Base-by-base conservation (phyloP, 768 basidiomycete genomes). In the Antrodiella citrinella region DNA sequence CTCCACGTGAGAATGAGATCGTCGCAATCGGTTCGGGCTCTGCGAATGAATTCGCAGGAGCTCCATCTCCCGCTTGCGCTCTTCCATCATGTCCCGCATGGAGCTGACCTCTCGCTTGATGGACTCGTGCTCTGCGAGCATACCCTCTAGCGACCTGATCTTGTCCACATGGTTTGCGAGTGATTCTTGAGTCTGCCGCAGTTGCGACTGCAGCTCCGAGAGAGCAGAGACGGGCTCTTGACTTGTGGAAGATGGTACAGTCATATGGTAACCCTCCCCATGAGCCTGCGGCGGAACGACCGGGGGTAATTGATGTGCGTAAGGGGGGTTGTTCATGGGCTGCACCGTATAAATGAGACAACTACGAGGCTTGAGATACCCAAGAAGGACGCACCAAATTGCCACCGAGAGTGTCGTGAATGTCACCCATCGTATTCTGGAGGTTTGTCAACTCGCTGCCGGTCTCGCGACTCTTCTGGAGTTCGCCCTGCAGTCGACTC, bases 381-480 rank as follows among this genome's bases (percentile, higher is more conserved):
- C n/a, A n/a, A n/a, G n/a, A n/a, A n/a, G 50, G 26, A 75, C 84
- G 54, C 51, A 93, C 91, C 61, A 87, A 58, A 26, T 80, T 76
- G 2, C 95, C 95, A 26, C 87, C 86, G 4, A 99, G 72, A 0
- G 89, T 92, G 57, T 96, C 91, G 52, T 91, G 85, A 41, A 97
- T 89, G n/a, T 96, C 92, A 39, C 72, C 79, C 80, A 99, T 90
- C 3, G 87, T 76, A 11, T 77, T 77, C 13, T 79, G 84, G 25
- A 97, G 69, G 0, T 78, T 78, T 54, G 83, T 80, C 3, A 99
- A 72, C 61, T 98, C 94, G 0, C 83, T 74, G 12, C 91, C 90
- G 0, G 94, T 96, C 62, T 98, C 95, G 15, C 91, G 81, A 60
- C 90, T 92, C 70, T 95, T 96, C 69, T 88, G 86, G n/a, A 98